phyloP scores from a whole-genome alignment of 1,139 yeast genomes.

The Candida sp. region DNA sequence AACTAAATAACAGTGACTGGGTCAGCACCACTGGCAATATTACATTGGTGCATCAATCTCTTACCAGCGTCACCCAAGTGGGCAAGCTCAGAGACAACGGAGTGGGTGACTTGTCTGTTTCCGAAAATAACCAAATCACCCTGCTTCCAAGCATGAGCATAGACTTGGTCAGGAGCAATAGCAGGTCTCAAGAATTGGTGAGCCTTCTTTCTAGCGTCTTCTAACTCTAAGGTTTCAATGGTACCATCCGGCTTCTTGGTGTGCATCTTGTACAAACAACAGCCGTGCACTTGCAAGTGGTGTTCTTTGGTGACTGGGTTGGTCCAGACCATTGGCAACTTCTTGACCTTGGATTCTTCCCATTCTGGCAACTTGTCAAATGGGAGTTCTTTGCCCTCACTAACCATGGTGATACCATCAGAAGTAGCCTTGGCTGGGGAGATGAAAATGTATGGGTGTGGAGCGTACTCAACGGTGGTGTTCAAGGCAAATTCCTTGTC shows the following conservation, averaged over 20 bases:
- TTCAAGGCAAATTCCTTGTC: constrained; percentile 75
- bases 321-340: constrained; percentile 88
- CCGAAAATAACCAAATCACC: constrained; percentile 87
- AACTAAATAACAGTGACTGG: constrained; percentile 39
- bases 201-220: constrained; percentile 72
- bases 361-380: constrained; percentile 76
- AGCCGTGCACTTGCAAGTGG: constrained; percentile 86
- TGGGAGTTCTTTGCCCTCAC: constrained; percentile 73
- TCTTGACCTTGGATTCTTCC: constrained; percentile 78
- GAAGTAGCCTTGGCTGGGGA: constrained; percentile 81
- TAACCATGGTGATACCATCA: constrained; percentile 85
- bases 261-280: constrained; percentile 73
- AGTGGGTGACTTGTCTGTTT: constrained; percentile 90
- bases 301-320: constrained; percentile 86
- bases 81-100: constrained; percentile 86
- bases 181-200: constrained; percentile 84
- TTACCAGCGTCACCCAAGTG: constrained; percentile 47
- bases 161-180: constrained; percentile 72
- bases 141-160: constrained; percentile 81
- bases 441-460: constrained; percentile 88
- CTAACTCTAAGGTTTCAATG: constrained; percentile 54
- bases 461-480: constrained; percentile 85
- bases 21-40: constrained; percentile 81
- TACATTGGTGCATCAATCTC: constrained; percentile 91
- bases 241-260: constrained; percentile 60